These are phyloP conservation scores for Epicoccum sorghinum DNA, from an alignment of 2,329 filamentous ascomycete genomes.

Conservation along the genomic window DNA sequence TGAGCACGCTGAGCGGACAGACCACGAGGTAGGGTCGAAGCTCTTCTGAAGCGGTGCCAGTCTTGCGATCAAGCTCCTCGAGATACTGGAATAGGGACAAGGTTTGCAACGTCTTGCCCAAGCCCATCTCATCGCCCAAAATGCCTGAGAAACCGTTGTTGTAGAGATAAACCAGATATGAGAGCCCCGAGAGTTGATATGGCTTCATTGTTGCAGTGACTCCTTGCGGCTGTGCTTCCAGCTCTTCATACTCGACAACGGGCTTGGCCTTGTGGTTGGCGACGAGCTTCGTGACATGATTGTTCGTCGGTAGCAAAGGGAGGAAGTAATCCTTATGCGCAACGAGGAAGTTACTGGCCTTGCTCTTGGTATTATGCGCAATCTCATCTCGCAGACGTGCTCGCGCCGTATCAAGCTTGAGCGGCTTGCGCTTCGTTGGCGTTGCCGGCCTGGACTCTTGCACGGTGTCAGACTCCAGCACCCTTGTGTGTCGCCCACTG, in stretches of 20 bases:
- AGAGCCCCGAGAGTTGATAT: constrained; percentile 95
- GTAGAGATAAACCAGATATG: constrained; percentile 98
- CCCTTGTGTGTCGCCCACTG: constrained; percentile 29
- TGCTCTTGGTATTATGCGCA: constrained; percentile 49
- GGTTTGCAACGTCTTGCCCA: constrained; percentile 98
- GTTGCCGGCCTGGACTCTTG: constrained; percentile 16
- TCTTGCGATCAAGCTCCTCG: constrained; percentile 80
- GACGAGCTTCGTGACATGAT: constrained; percentile 51
- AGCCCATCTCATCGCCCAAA: constrained; percentile 97
- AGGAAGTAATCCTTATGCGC: constrained; percentile 54
- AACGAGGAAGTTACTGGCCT: constrained; percentile 54
- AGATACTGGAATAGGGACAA: constrained; percentile 96
- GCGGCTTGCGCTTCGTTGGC: constrained; percentile 16
- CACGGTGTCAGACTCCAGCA: constrained; percentile 41
- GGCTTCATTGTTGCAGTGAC: constrained; percentile 75
- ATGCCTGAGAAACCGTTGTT: constrained; percentile 99
- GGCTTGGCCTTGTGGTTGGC: constrained; percentile 24
- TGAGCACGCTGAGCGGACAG: constrained; percentile 92
- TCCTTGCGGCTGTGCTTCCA: constrained; percentile 52
- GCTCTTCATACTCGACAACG: constrained; percentile 49
- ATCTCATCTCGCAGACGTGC: constrained; percentile 51
- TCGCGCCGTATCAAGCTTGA: constrained; percentile 49
- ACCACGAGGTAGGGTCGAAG: constrained; percentile 93
- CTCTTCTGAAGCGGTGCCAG: constrained; percentile 58
- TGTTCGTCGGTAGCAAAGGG: constrained; percentile 54